A percentile compares a stretch with the other conserved stretches of the same genome.
phyloP scores from a whole-genome alignment of 306 rosid species.

The Sindora glabra region DNA sequence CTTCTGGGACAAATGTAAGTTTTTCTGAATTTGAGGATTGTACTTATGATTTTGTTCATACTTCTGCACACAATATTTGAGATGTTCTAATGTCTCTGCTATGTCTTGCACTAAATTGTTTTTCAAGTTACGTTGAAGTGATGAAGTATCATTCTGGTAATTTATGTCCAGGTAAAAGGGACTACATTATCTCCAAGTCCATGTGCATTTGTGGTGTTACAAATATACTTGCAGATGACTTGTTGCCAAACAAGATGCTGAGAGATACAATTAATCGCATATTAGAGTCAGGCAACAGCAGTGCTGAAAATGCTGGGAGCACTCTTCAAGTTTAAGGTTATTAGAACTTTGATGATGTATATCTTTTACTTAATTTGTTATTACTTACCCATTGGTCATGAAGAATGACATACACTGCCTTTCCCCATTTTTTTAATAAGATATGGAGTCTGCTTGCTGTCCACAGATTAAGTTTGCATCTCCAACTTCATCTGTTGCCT shows the following conservation, averaged over 20 bases:
- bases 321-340: slow-evolving; percentile 82
- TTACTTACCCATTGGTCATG: background rate
- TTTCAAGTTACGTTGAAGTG: background rate
- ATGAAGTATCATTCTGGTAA: background rate
- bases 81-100: background rate
- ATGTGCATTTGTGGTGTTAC: slow-evolving; percentile 76
- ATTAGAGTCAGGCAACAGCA: slow-evolving; percentile 88
- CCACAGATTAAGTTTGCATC: slow-evolving; percentile 80
- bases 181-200: slow-evolving; percentile 68
- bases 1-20: slow-evolving; percentile 91
- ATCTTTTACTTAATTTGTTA: background rate
- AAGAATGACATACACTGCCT: background rate
- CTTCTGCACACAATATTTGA: no score
- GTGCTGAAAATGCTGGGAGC: slow-evolving; percentile 96
- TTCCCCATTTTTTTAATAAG: slow-evolving; percentile 26
- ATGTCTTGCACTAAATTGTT: background rate
- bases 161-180: slow-evolving; percentile 71
- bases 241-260: slow-evolving; percentile 86
- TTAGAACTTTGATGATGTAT: slow-evolving; percentile 15
- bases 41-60: no score
- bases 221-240: slow-evolving; percentile 91
- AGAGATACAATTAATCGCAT: slow-evolving; percentile 91
- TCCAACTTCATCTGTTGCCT: slow-evolving; percentile 86
- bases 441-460: slow-evolving; percentile 96
- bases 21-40: no score